Percentiles rank a stretch among this genome's conserved stretches.
Conservation (phyloP, 371 early-diverging fungal species). For the Mycotypha africana region DNA sequence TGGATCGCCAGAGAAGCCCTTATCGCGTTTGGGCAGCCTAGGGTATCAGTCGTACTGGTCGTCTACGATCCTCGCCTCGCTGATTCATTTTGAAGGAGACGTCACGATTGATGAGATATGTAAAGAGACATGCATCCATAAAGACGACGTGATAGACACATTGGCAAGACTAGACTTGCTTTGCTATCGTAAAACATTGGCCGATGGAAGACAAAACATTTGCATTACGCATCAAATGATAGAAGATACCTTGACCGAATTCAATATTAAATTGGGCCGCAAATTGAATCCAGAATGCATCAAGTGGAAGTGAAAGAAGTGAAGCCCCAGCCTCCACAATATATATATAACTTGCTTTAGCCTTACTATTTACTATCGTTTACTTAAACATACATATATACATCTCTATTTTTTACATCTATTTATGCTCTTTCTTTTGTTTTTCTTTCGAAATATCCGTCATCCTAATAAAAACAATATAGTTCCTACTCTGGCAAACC, state of each 20-base stretch:
- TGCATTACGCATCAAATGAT: conserved; percentile 21
- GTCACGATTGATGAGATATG: conserved; percentile 26
- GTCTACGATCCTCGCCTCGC: conserved; percentile 41
- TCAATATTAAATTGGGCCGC: conserved; percentile 14
- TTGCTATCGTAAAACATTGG: conserved; percentile 12
- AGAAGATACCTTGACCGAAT: conserved; percentile 8
- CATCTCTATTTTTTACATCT: no score
- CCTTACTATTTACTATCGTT: no score
- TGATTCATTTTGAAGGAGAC: conserved; percentile 31
- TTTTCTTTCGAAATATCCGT: no score
- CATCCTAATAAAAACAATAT: no score
- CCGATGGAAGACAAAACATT: conserved; percentile 7
- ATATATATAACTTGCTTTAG: no score
- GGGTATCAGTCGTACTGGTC: conserved; percentile 77
- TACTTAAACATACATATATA: no score
- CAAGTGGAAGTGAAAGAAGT: conserved; percentile 12
- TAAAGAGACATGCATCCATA: conserved; percentile 29
- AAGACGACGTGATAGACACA: conserved; percentile 34
- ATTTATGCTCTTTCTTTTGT: no score
- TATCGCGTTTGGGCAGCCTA: conserved; percentile 68
- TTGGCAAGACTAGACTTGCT: conserved; percentile 26
- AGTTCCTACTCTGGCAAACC: no score
- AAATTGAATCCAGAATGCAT: conserved; percentile 13
- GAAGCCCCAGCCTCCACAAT: no score
- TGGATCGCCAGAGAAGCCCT: conserved; percentile 88